These are phyloP conservation scores for Murraya koenigii DNA, from an alignment of 345 rosid genomes.

Conservation along the genomic window DNA sequence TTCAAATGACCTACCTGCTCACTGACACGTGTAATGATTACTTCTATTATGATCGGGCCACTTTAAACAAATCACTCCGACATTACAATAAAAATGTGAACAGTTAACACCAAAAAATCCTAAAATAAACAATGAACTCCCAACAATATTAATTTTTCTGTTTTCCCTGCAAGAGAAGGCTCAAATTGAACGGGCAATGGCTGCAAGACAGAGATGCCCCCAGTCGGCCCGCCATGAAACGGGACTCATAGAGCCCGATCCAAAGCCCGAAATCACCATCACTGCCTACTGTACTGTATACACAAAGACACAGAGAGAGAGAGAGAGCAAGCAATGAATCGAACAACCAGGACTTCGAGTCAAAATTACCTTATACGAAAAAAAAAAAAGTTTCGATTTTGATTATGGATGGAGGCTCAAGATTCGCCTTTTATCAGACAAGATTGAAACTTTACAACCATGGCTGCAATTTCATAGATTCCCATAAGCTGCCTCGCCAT, in stretches of 20 bases:
- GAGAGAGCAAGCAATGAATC: not conserved
- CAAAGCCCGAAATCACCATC: not conserved
- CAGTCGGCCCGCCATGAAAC: not conserved
- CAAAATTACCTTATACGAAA: no score
- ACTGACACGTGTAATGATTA: no score
- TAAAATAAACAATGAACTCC: no score
- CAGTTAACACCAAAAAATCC: no score
- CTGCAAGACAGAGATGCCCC: not conserved
- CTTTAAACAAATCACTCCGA: no score
- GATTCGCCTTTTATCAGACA: constrained; percentile 12
- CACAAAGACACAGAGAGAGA: not conserved
- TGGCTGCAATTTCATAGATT: not conserved
- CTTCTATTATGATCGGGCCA: no score
- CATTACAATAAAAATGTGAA: no score
- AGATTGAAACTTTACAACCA: not conserved
- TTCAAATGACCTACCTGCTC: no score
- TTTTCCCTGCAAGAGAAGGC: not conserved
- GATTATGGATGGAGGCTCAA: constrained; percentile 7
- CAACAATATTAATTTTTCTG: no score
- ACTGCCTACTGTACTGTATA: not conserved
- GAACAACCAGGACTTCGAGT: not conserved
- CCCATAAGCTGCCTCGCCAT: constrained; percentile 18
- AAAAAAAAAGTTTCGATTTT: not conserved
- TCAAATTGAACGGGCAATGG: not conserved
- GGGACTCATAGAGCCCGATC: not conserved